A percentile compares a stretch with the other conserved stretches of the same genome.
These are phyloP conservation scores for Hyaloraphidium curvatum DNA, from an alignment of 192 early-diverging fungal genomes.

Conservation along the genomic window DNA sequence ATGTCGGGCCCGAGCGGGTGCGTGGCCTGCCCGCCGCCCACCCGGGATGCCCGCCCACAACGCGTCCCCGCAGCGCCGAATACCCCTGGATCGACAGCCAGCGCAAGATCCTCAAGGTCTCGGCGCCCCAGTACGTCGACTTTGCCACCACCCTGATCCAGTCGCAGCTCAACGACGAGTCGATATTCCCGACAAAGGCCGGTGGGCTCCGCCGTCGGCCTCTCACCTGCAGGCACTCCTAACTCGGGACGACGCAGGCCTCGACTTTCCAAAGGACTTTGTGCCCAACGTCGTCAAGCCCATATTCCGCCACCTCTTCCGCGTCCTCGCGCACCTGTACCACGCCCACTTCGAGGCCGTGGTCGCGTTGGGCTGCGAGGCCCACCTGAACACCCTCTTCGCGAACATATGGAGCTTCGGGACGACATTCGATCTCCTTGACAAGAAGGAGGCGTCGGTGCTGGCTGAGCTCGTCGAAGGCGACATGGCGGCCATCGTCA, in stretches of 20 bases:
- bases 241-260: slow-evolving; percentile 19
- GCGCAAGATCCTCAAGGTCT: slow-evolving; percentile 57
- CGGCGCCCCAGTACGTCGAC: slow-evolving; percentile 92
- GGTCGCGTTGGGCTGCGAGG: slow-evolving; percentile 59
- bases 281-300: slow-evolving; percentile 28
- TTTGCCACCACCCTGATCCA: slow-evolving; percentile 77
- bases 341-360: slow-evolving; percentile 75
- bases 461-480: no score
- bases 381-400: slow-evolving; percentile 89
- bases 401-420: slow-evolving; percentile 87
- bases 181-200: slow-evolving; percentile 79
- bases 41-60: neutral
- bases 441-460: no score
- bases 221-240: neutral
- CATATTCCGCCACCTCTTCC: slow-evolving; percentile 71
- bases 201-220: slow-evolving; percentile 22
- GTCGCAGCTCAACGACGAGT: slow-evolving; percentile 69
- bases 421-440: slow-evolving; percentile 88
- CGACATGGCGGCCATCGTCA: no score
- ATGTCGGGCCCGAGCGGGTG: slow-evolving; percentile 48
- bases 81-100: slow-evolving; percentile 84
- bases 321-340: slow-evolving; percentile 88
- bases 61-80: slow-evolving; percentile 30
- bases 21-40: neutral
- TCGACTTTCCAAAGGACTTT: slow-evolving; percentile 73